Evolutionary conservation across 2,329 filamentous ascomycete genomes (phyloP), one percentile per base, ranked within the genome.

Genomic region (Colletotrichum plurivorum): DNA sequence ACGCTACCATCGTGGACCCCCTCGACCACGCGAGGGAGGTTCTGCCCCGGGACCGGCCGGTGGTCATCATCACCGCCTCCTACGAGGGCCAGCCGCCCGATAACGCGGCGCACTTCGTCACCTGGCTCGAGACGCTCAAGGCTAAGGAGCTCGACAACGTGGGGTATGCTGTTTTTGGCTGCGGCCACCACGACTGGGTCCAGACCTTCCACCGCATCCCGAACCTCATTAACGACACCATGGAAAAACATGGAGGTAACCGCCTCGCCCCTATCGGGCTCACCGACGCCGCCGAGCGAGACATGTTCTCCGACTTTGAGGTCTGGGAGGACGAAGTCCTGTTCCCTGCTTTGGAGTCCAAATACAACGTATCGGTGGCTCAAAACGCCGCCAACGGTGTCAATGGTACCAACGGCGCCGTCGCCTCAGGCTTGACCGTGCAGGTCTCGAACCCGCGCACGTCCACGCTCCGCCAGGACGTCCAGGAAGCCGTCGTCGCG

Each of bases 1-100:
- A 76, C 4, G 87, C 87, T 0, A 74, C 78, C 3, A 80, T 81
- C 25, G 80, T 88, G 8, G 83, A 85, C n/a, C 81, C 84, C 2
- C 76, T 93, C 53, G 89, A 93, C 73, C 81, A 84, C 0, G 89
- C 87, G 0, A 85, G 84, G 5, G 84, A 88, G 55, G 83, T 84
- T 8, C 74, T 93, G 0, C 86, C 89, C 0, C 87, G 81, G 58
- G 81, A 85, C 18, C 82, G 85, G 15, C 90, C 90, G 0, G 82
- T 91, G 0, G 80, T 92, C 13, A 82, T 94, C 63, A 85, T 94
- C 70, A 89, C 88, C 0, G 85, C 91, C 0, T 90, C 88, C 2
- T 94, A 93, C 73, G 91, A 94, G 74, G 92, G 92, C 1, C 83
- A 91, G 60, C 90, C 92, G 0, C 88, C 91, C 0, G 90, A 93